A percentile compares a stretch with the other conserved stretches of the same genome.
phyloP scores from a whole-genome alignment of 345 rosid species.

The Acer campestre region DNA sequence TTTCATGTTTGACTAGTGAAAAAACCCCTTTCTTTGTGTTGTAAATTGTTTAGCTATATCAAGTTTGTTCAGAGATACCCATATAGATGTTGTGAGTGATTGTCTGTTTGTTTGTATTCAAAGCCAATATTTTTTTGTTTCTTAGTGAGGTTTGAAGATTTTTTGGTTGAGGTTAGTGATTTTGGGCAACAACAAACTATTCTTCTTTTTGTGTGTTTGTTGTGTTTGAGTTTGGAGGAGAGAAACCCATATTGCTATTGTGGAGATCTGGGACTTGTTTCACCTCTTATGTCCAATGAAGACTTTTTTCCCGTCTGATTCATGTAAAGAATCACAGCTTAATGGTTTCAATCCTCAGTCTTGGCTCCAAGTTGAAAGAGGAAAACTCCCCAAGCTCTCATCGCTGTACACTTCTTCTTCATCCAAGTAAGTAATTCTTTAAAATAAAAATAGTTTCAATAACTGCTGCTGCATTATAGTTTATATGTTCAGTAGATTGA shows the following conservation, averaged over 20 bases:
- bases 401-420: slow-evolving; percentile 45
- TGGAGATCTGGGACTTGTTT: slow-evolving; percentile 98
- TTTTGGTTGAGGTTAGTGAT: slow-evolving; percentile 26
- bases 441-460: not conserved
- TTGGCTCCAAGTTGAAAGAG: slow-evolving; percentile 99
- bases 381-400: slow-evolving; percentile 66
- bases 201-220: slow-evolving; percentile 10
- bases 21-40: slow-evolving; percentile 24
- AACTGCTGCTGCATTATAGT: not conserved
- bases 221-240: slow-evolving; percentile 30
- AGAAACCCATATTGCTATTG: slow-evolving; percentile 53
- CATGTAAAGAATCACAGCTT: slow-evolving; percentile 84
- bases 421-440: slow-evolving; percentile 65
- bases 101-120: slow-evolving; percentile 30
- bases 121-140: slow-evolving; percentile 21
- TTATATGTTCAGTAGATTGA: slow-evolving; percentile 14
- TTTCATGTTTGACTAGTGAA: slow-evolving; percentile 21
- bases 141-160: slow-evolving; percentile 23
- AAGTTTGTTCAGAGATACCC: slow-evolving; percentile 20
- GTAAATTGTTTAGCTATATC: not conserved
- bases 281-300: slow-evolving; percentile 90
- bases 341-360: slow-evolving; percentile 91
- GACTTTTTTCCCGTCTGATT: slow-evolving; percentile 77
- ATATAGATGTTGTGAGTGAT: slow-evolving; percentile 25
- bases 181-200: slow-evolving; percentile 31